Percentiles rank a stretch among this genome's conserved stretches.
Evolutionary conservation across 208 protist species (phyloP).

Genomic region (Crithidia brevicula): DNA sequence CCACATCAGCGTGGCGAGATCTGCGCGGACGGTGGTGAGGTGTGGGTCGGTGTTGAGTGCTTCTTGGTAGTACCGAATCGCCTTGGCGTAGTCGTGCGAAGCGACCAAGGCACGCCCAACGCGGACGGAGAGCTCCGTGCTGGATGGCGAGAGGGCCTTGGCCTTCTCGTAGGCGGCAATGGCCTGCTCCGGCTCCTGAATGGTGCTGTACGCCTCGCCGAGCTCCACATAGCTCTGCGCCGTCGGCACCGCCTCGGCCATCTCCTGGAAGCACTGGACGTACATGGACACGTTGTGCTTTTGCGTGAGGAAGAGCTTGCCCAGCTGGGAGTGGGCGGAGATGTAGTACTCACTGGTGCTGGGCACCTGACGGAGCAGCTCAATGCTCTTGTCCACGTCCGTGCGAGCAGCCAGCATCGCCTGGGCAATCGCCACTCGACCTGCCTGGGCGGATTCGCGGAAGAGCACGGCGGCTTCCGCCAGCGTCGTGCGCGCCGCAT

Average conservation of each 20-base stretch:
- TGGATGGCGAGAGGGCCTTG: slow-evolving; percentile 80
- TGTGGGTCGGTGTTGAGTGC: slow-evolving; percentile 70
- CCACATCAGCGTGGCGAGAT: slow-evolving; percentile 93
- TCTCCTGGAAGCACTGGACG: slow-evolving; percentile 90
- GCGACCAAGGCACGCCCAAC: slow-evolving; percentile 94
- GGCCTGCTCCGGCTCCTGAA: slow-evolving; percentile 92
- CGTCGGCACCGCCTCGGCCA: slow-evolving; percentile 80
- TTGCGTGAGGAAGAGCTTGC: slow-evolving; percentile 87
- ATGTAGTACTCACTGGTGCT: slow-evolving; percentile 78
- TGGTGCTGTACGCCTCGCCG: slow-evolving; percentile 87
- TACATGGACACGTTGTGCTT: slow-evolving; percentile 82
- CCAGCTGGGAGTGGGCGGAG: slow-evolving; percentile 84
- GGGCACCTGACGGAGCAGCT: slow-evolving; percentile 79
- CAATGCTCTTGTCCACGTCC: slow-evolving; percentile 85
- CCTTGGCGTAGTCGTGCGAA: slow-evolving; percentile 94
- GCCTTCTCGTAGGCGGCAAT: slow-evolving; percentile 92
- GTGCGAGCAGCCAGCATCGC: slow-evolving; percentile 87
- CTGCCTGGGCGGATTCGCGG: slow-evolving; percentile 68
- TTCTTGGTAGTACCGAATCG: slow-evolving; percentile 91
- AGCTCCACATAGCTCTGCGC: slow-evolving; percentile 82
- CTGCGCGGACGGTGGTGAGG: slow-evolving; percentile 81
- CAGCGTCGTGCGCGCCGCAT: slow-evolving; percentile 75
- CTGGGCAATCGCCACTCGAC: slow-evolving; percentile 79
- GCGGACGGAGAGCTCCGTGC: slow-evolving; percentile 82
- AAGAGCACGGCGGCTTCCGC: slow-evolving; percentile 66